A percentile compares a stretch with the other conserved stretches of the same genome.
Conservation (phyloP, 257 asterid species). For the Solanum tarijense region DNA sequence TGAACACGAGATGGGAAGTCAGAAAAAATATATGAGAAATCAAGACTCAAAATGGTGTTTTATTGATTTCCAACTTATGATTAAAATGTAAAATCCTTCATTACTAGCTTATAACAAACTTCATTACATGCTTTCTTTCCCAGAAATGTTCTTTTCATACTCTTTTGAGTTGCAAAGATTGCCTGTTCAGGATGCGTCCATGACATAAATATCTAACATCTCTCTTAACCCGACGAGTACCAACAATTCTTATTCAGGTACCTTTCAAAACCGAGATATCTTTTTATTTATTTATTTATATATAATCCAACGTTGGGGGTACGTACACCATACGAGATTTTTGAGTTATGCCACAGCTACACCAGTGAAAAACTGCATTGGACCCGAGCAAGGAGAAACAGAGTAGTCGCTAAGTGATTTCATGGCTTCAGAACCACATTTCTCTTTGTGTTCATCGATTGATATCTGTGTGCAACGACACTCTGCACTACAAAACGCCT, state of each 20-base stretch:
- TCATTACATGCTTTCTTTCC: neutral
- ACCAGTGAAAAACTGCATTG: slow-evolving; percentile 40
- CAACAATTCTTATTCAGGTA: neutral
- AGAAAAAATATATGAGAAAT: neutral
- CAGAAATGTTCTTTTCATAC: neutral
- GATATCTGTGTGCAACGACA: slow-evolving; percentile 42
- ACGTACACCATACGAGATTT: neutral
- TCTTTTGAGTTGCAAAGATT: neutral
- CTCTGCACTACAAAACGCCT: slow-evolving; percentile 52
- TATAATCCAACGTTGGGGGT: neutral
- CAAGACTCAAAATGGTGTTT: neutral
- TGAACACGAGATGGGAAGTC: neutral
- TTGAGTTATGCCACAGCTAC: slow-evolving; percentile 49
- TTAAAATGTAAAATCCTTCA: neutral
- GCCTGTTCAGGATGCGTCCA: neutral
- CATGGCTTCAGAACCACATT: slow-evolving; percentile 25
- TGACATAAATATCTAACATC: neutral
- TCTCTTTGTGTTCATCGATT: slow-evolving; percentile 38
- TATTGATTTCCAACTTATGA: neutral
- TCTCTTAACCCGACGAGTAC: neutral
- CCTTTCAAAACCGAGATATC: neutral
- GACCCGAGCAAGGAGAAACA: slow-evolving; percentile 45
- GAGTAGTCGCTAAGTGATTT: slow-evolving; percentile 29
- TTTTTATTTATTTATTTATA: slow-evolving; percentile 10
- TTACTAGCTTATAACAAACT: neutral